Percentiles rank a stretch among this genome's conserved stretches.
Conservation (phyloP, 1,284 basidiomycete species). For the Neolentinus lepideus region DNA sequence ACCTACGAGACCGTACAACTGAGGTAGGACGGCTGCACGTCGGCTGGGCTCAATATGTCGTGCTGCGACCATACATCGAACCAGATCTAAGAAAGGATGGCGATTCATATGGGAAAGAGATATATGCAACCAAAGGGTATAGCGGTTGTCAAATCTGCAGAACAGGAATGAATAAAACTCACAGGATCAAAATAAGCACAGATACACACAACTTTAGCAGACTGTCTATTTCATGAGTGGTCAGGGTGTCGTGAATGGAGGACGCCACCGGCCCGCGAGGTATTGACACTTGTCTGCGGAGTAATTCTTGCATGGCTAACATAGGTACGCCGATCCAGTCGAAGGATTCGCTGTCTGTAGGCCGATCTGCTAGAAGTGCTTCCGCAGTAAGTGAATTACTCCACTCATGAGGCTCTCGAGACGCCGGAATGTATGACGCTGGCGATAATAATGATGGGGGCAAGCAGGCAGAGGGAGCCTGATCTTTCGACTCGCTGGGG, state of each 20-base stretch:
- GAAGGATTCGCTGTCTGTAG: neutral
- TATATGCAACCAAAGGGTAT: constrained; percentile 33
- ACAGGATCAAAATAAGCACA: too few relatives aligned
- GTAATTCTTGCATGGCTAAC: neutral
- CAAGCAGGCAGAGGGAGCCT: neutral
- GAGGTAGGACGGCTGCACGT: constrained; percentile 28
- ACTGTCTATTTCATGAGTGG: neutral
- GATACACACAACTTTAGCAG: neutral
- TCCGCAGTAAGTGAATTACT: neutral
- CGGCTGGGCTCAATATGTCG: constrained; percentile 29
- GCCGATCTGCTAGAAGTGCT: neutral
- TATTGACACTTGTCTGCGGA: neutral
- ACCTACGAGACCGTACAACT: constrained; percentile 33
- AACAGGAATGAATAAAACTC: neutral
- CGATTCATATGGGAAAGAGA: constrained; percentile 21
- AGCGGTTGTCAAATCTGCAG: constrained; percentile 32
- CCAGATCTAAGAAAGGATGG: constrained; percentile 27
- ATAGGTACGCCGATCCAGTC: neutral
- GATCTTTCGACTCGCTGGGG: neutral
- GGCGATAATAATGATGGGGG: neutral
- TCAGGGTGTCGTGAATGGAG: neutral
- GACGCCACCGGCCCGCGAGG: neutral
- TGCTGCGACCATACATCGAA: constrained; percentile 31
- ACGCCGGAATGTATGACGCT: neutral
- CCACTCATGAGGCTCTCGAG: neutral